Base-by-base conservation (phyloP, 495 filamentous ascomycete genomes). In the Cercophora sp. region DNA sequence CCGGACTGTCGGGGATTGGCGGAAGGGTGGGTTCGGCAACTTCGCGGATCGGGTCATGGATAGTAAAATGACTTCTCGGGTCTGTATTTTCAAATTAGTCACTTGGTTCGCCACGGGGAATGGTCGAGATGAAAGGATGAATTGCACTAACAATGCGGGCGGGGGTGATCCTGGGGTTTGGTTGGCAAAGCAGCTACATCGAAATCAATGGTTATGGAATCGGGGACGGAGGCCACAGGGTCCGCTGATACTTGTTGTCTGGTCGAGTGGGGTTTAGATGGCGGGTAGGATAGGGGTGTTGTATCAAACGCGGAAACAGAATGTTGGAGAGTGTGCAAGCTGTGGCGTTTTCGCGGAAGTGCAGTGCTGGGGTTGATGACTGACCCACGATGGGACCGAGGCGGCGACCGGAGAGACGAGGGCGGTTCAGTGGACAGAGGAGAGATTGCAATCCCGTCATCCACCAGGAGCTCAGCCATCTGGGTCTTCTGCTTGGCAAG, bases 301-400 rank as follows among this genome's bases (percentile, higher is more conserved):
- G 22, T 9, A 48, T 52, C 57, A 34, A 49, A 31, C 20, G 42
- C 8, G 2, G 60, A 65, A 8, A 54, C 19, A 20, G 65, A 59
- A 0, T 59, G 57, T 22, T 61, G 64, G n/a, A 69, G 45, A 13
- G 55, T 59, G 11, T 67, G 63, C 11, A 63, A 26, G 31, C 62
- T 69, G 26, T 64, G 59, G 11, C 60, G 57, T 50, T 59, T 64
- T 22, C 56, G 62, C 2, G 62, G 48, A 20, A 42, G 15, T 3
- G 56, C 37, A n/a, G n/a, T n/a, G 27, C 36, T 22, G 19, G 18
- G n/a, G 8, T 35, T 40, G 29, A 18, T 46, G 3, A 43, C 56
- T 45, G 60, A 55, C 11, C 51, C 55, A 39, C 56, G 50, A 15
- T 48, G 56, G 20, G 48, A 55, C 6, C 51, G 55, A 10, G 34